phyloP scores from a whole-genome alignment of 495 filamentous ascomycete genomes.

The Letharia lupina region DNA sequence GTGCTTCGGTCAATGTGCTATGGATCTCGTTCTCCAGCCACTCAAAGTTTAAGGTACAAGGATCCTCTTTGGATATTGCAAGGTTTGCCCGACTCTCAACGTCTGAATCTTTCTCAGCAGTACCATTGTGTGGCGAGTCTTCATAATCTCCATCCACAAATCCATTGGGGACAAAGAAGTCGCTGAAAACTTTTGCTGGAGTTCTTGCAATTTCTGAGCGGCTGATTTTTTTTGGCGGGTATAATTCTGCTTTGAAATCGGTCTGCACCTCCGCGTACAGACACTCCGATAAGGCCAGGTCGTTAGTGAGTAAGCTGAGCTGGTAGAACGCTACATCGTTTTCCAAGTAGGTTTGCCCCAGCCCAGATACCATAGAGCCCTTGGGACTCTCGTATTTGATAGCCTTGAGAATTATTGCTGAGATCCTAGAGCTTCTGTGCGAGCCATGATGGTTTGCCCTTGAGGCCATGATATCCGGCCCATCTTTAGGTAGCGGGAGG shows the following conservation, averaged over 20 bases:
- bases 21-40: constrained; percentile 17
- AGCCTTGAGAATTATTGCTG: constrained; percentile 5
- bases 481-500: constrained; percentile 18
- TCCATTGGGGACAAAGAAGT: constrained; percentile 32
- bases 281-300: constrained; percentile 17
- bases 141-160: constrained; percentile 15
- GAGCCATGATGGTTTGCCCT: background rate
- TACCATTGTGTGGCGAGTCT: background rate
- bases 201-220: constrained; percentile 11
- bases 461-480: background rate
- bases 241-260: background rate
- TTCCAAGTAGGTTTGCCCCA: background rate
- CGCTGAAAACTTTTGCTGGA: constrained; percentile 23
- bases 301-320: constrained; percentile 8
- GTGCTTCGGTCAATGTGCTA: background rate
- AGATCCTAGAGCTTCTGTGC: background rate
- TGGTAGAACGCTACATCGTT: constrained; percentile 11
- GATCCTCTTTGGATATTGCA: background rate
- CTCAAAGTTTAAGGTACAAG: constrained; percentile 21
- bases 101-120: background rate
- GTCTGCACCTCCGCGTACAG: constrained; percentile 8
- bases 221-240: constrained; percentile 6
- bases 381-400: background rate
- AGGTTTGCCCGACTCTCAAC: background rate
- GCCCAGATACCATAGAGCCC: background rate